These are phyloP conservation scores for Colletotrichum karsti DNA, from an alignment of 2,329 filamentous ascomycete genomes.

Conservation along the genomic window DNA sequence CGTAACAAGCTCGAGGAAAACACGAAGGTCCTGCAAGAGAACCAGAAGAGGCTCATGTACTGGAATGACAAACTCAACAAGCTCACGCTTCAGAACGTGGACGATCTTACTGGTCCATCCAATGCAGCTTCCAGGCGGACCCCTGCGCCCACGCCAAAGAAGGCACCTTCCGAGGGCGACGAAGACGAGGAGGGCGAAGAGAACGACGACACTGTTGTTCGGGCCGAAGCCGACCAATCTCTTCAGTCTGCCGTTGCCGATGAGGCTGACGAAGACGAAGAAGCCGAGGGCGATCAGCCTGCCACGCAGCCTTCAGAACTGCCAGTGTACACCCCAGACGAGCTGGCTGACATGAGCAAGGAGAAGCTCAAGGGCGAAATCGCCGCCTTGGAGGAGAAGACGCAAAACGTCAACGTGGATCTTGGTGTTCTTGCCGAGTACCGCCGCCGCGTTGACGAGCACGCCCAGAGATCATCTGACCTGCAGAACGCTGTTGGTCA, in stretches of 20 bases:
- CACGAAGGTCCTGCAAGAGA: slow-evolving; percentile 87
- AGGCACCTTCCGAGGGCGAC: slow-evolving; percentile 21
- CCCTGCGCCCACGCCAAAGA: slow-evolving; percentile 6
- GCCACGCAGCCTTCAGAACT: slow-evolving; percentile 63
- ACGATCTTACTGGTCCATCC: slow-evolving; percentile 64
- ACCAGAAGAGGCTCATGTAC: slow-evolving; percentile 83
- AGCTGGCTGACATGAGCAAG: slow-evolving; percentile 73
- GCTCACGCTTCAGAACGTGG: slow-evolving; percentile 82
- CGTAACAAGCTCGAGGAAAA: slow-evolving; percentile 97
- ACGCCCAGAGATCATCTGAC: slow-evolving; percentile 83
- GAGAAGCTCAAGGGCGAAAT: slow-evolving; percentile 69
- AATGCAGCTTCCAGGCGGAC: slow-evolving; percentile 31
- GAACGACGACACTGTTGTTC: slow-evolving; percentile 32
- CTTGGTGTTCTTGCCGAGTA: slow-evolving; percentile 90
- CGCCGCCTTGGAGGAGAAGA: slow-evolving; percentile 71
- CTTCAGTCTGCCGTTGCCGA: slow-evolving; percentile 33
- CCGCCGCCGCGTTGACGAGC: slow-evolving; percentile 84
- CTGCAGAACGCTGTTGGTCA: slow-evolving; percentile 79
- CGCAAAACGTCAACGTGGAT: slow-evolving; percentile 87
- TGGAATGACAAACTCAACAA: slow-evolving; percentile 93
- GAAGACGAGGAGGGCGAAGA: slow-evolving; percentile 31
- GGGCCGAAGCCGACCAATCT: slow-evolving; percentile 21
- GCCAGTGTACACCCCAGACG: slow-evolving; percentile 79
- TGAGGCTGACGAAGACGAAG: slow-evolving; percentile 32
- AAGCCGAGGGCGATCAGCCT: slow-evolving; percentile 30